Evolutionary conservation across 768 basidiomycete genomes (phyloP).

Genomic region (Suillus luteus): DNA sequence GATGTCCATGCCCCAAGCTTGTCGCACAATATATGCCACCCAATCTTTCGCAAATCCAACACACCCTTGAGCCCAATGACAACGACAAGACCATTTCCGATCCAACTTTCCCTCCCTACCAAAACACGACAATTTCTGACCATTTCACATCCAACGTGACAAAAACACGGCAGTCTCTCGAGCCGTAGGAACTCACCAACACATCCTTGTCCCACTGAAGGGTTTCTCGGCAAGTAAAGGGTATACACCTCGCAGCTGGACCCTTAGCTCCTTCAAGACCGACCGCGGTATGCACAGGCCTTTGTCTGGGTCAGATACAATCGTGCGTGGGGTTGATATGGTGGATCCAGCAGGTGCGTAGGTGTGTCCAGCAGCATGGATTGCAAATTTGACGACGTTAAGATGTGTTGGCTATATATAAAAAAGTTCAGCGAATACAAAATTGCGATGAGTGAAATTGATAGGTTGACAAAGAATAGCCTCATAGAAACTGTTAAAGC

Average conservation of each 20-base stretch:
- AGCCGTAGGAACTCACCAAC: slow-evolving; percentile 64
- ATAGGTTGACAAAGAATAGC: background rate
- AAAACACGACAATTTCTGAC: background rate
- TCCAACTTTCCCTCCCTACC: background rate
- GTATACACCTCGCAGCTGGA: slow-evolving; percentile 57
- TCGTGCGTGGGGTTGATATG: slow-evolving; percentile 79
- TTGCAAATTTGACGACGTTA: slow-evolving; percentile 74
- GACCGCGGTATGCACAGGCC: slow-evolving; percentile 69
- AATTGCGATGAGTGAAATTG: background rate
- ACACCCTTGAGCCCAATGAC: background rate
- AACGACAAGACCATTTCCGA: background rate
- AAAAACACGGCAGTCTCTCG: background rate
- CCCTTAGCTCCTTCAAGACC: slow-evolving; percentile 52
- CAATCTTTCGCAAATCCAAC: background rate
- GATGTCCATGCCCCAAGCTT: background rate
- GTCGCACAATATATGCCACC: background rate
- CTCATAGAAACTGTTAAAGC: background rate
- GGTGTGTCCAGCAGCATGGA: slow-evolving; percentile 76
- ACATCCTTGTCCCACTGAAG: slow-evolving; percentile 74
- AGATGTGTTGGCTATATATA: slow-evolving; percentile 60
- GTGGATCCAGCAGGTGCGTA: slow-evolving; percentile 31
- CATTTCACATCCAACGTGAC: background rate
- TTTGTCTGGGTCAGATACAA: slow-evolving; percentile 56
- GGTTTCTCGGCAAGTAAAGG: slow-evolving; percentile 77
- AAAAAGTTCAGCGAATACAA: background rate